These are phyloP conservation scores for Blastocladiella britannica DNA, from an alignment of 192 early-diverging fungal genomes.

Conservation along the genomic window DNA sequence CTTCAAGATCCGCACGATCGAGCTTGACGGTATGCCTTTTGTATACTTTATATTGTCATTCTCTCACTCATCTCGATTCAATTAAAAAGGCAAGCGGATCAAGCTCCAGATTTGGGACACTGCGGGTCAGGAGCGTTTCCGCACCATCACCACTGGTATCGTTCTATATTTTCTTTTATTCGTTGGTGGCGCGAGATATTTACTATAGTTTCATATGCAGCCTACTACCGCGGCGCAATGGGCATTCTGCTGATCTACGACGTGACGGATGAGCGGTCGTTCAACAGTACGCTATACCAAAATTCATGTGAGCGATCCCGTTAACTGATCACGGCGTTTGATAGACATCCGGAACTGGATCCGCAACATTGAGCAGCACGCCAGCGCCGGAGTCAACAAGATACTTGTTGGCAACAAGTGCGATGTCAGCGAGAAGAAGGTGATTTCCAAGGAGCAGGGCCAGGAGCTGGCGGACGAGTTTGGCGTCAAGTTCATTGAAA, in stretches of 20 bases:
- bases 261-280: constrained; percentile 94
- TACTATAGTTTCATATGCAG: constrained; percentile 11
- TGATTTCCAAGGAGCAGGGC: constrained; percentile 85
- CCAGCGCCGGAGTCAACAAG: constrained; percentile 95
- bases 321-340: neutral
- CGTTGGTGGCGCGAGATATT: neutral
- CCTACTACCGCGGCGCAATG: constrained; percentile 99
- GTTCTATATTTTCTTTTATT: constrained; percentile 1
- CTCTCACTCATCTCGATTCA: too few species aligned
- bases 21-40: constrained; percentile 48
- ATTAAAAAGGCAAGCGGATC: constrained; percentile 84
- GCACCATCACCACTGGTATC: constrained; percentile 89
- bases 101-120: constrained; percentile 99
- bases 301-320: neutral
- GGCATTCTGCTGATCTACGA: constrained; percentile 95
- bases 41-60: too few species aligned
- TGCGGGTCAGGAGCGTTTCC: constrained; percentile 95
- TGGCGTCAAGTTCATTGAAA: constrained; percentile 87
- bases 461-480: constrained; percentile 87
- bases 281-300: constrained; percentile 48
- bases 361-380: constrained; percentile 97
- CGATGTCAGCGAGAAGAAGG: constrained; percentile 89
- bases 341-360: constrained; percentile 98
- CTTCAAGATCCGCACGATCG: constrained; percentile 97
- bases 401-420: constrained; percentile 99